Evolutionary conservation across 306 rosid genomes (phyloP), one percentile per base, ranked within the genome.

Genomic region (Lathyrus oleraceus): DNA sequence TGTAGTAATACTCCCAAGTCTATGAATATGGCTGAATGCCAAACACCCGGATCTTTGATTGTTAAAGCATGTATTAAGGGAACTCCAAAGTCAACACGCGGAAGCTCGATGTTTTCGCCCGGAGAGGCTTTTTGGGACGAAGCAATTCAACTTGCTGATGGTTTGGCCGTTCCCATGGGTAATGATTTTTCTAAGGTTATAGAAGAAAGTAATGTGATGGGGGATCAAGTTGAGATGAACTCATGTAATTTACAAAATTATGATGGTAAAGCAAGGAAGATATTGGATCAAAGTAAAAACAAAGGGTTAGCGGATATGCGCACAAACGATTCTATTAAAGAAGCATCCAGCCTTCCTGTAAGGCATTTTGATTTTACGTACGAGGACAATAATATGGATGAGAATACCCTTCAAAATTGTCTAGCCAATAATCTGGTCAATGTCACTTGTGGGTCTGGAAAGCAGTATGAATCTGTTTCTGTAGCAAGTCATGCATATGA

Each of bases 41-140:
- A 61, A 53, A 90, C 98, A 32, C 98, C 98, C 0, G 91, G 90
- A 65, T 82, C 91, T 23, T 84, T 79, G 81, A 80, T 76, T 76
- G 82, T 76, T 56, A 88, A 85, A 79, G 61, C 76, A 51, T 60
- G 74, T 58, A 48, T 71, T 71, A 72, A 54, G 65, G 86, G 78
- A 73, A 94, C 97, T 61, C 97, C 97, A 32, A 87, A 78, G 80
- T 88, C 98, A 16, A 78, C 65, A 40, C 76, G 73, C 14, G 95
- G 98, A 53, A 88, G 91, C 81, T 94, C 97, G 23, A 67, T 82
- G 52, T 81, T 91, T 90, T 94, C 98, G 5, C 97, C 98, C 19
- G 98, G 97, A 71, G 97, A 90, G 76, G 91, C 91, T 61, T 94
- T 94, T 63, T 94, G 98, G 98, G 77, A 88, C 45, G 96, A 94